Evolutionary conservation across 2,329 filamentous ascomycete species (phyloP), one percentile per base, ranked within the genome.

Genomic region (Ophioceras dolichostomum): DNA sequence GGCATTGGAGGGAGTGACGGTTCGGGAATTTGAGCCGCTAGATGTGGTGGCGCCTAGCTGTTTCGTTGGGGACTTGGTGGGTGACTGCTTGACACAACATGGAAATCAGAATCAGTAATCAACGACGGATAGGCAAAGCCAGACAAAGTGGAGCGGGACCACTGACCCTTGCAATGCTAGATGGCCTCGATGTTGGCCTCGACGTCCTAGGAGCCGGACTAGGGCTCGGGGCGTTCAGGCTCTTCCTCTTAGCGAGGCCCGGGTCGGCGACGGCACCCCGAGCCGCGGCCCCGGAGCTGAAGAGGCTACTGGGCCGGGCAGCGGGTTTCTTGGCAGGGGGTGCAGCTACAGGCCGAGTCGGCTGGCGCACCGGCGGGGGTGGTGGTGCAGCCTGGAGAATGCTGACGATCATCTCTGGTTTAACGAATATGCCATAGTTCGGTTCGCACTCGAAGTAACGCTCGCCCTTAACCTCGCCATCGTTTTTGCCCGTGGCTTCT

Each of bases 391-490:
- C 53, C 39, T 74, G 62, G 34, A 67, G 65, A 37, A 80, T 58
- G 44, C 78, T 64, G 10, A 68, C 70, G 35, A 91, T 67, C 40
- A 79, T 79, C 38, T 72, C 63, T 21, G 85, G 79, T 44, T 84
- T 75, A 39, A 95, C 73, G 51, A 98, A 96, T 76, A 98, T 91
- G 53, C 78, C 78, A 45, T 67, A 67, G 29, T 67, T 85, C 75
- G 72, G 79, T 59, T 54, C 70, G 60, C 89, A 96, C 35, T 88
- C 76, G 49, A 94, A 96, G 56, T 96, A 96, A 16, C 85, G 70
- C 53, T 85, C 74, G 43, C 86, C 88, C 57, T 89, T 76, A 33
- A 96, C 85, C 39, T 83, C 81, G 45, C 89, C 89, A 68, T 96
- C 86, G 50, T 96, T 96, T 65, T 96, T 96, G 22, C 91, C 89